These are phyloP conservation scores for Sporothrix protearum DNA, from an alignment of 2,329 filamentous ascomycete species.

Conservation along the genomic window DNA sequence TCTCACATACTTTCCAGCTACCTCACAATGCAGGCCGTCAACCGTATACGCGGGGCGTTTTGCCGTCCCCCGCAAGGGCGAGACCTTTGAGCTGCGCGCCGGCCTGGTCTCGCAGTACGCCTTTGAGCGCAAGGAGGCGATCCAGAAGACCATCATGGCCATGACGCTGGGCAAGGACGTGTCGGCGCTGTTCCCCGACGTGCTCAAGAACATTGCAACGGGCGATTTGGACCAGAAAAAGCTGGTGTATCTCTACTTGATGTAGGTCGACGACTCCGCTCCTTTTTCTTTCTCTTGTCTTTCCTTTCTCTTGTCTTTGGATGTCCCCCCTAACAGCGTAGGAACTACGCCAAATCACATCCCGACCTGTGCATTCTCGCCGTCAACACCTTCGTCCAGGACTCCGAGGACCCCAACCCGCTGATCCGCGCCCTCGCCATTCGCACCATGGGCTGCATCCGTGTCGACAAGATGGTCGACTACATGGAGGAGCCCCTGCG, in stretches of 20 bases:
- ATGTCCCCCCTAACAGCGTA: conserved; percentile 37
- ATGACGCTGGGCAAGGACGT: conserved; percentile 99
- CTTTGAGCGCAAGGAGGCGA: conserved; percentile 97
- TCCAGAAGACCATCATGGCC: conserved; percentile 99
- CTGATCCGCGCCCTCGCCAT: conserved; percentile 92
- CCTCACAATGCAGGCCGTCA: conserved; percentile 61
- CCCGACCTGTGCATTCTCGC: conserved; percentile 97
- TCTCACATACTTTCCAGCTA: not conserved
- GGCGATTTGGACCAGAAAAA: conserved; percentile 97
- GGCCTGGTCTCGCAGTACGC: conserved; percentile 98
- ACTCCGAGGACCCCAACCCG: conserved; percentile 97
- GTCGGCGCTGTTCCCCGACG: conserved; percentile 92
- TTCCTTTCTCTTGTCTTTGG: not conserved
- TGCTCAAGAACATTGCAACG: conserved; percentile 98
- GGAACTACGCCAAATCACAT: conserved; percentile 99
- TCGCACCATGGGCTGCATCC: conserved; percentile 96
- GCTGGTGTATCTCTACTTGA: conserved; percentile 95
- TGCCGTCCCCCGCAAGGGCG: conserved; percentile 87
- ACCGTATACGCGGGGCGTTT: conserved; percentile 95
- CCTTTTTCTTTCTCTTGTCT: not conserved
- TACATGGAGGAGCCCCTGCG: conserved; percentile 98
- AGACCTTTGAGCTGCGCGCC: conserved; percentile 95
- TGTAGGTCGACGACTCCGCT: conserved; percentile 54
- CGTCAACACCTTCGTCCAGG: conserved; percentile 98
- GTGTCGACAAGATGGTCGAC: conserved; percentile 99